phyloP scores from a whole-genome alignment of 257 asterid genomes.

The Gentiana macrophylla region DNA sequence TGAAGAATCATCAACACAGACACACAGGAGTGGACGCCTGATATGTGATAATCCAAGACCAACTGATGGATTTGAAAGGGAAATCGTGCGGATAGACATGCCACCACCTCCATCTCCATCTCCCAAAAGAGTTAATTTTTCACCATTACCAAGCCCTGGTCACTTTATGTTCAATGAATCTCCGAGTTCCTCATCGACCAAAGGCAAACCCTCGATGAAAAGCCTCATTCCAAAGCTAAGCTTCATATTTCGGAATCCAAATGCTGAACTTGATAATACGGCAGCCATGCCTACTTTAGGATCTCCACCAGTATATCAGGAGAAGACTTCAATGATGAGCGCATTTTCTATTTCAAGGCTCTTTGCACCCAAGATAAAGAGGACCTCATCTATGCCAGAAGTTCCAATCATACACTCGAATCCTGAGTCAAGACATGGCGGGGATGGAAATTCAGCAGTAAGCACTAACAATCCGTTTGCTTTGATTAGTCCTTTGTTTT shows the following conservation, averaged over 20 bases:
- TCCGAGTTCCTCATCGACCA: constrained; percentile 46
- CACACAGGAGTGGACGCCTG: constrained; percentile 15
- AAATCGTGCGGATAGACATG: constrained; percentile 42
- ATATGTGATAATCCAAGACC: constrained; percentile 30
- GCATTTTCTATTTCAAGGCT: constrained; percentile 59
- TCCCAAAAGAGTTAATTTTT: constrained; percentile 66
- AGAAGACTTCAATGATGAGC: constrained; percentile 40
- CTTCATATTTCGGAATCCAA: constrained; percentile 57
- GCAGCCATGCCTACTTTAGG: constrained; percentile 67
- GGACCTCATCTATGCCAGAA: constrained; percentile 66
- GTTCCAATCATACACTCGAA: constrained; percentile 68
- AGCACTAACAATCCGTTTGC: constrained; percentile 12
- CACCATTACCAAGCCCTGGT: constrained; percentile 73
- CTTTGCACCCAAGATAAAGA: constrained; percentile 44
- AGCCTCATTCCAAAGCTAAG: constrained; percentile 60
- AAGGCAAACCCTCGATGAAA: constrained; percentile 45
- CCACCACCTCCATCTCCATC: constrained; percentile 47
- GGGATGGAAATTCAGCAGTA: constrained; percentile 34
- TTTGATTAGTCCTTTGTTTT: no score
- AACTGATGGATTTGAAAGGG: constrained; percentile 31
- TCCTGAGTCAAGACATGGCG: constrained; percentile 75
- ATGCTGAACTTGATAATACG: constrained; percentile 49
- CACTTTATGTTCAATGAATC: constrained; percentile 34
- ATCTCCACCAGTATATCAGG: constrained; percentile 34
- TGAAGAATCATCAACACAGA: constrained; percentile 35